Evolutionary conservation across 352 stramenopile species (phyloP).

Genomic region (Globisporangium sylvaticum): DNA sequence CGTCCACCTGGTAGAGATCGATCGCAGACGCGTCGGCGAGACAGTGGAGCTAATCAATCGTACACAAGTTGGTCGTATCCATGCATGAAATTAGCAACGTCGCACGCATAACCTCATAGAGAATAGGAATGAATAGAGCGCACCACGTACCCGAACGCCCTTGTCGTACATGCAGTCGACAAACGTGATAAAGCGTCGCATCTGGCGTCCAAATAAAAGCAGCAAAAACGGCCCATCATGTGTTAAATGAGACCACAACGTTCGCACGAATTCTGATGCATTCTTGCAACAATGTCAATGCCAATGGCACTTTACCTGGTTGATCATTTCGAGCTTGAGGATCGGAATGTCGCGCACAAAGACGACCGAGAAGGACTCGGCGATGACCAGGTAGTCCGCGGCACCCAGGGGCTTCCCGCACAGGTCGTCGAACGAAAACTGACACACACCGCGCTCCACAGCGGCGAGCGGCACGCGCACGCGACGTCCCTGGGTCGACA

Average conservation of each 20-base stretch:
- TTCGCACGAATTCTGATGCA: conserved; percentile 1
- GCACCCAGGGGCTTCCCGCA: conserved; percentile 92
- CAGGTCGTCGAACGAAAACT: conserved; percentile 96
- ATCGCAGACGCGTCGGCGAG: conserved; percentile 54
- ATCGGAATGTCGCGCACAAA: conserved; percentile 91
- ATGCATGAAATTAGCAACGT: not conserved
- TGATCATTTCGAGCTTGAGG: conserved; percentile 86
- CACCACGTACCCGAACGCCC: conserved; percentile 48
- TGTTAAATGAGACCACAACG: not conserved
- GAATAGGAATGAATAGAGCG: too few relatives aligned
- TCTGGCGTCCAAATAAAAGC: conserved; percentile 19
- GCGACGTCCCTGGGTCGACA: conserved; percentile 67
- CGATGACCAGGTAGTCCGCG: conserved; percentile 94
- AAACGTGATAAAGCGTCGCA: conserved; percentile 97
- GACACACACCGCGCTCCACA: conserved; percentile 45
- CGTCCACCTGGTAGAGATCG: conserved; percentile 61
- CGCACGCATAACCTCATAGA: not conserved
- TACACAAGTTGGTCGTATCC: not conserved
- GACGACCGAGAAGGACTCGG: conserved; percentile 79
- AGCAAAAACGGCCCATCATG: not conserved
- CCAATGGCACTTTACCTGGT: conserved; percentile 39
- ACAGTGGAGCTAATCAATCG: conserved; percentile 57
- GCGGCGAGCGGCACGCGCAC: conserved; percentile 63
- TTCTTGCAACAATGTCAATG: not conserved
- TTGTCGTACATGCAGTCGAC: conserved; percentile 98